A percentile compares a stretch with the other conserved stretches of the same genome.
phyloP scores from a whole-genome alignment of 1,284 basidiomycete genomes.

The Trichosporon ovoides region DNA sequence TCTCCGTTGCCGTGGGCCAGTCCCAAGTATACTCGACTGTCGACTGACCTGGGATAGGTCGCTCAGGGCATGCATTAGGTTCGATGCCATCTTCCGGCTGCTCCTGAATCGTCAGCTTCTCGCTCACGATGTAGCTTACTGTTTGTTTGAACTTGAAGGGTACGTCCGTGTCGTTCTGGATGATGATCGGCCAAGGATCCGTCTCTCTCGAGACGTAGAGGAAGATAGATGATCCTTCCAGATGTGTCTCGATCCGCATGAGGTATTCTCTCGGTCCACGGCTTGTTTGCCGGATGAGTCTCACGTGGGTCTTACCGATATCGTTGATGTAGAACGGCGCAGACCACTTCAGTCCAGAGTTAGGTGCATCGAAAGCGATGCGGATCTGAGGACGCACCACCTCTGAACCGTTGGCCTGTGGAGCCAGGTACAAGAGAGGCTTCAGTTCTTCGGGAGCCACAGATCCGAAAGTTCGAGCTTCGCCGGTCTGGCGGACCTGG shows the following conservation, averaged over 20 bases:
- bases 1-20: constrained; percentile 75
- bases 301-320: constrained; percentile 75
- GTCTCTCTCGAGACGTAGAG: constrained; percentile 65
- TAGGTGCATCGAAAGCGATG: constrained; percentile 76
- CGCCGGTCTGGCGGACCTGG: constrained; percentile 78
- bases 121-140: constrained; percentile 50
- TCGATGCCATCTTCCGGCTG: constrained; percentile 41
- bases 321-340: constrained; percentile 88
- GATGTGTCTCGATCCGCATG: constrained; percentile 73
- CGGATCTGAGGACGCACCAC: constrained; percentile 59
- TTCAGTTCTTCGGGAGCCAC: constrained; percentile 61
- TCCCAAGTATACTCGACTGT: constrained; percentile 80
- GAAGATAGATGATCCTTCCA: constrained; percentile 87
- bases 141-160: constrained; percentile 69
- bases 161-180: constrained; percentile 85
- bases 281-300: constrained; percentile 51
- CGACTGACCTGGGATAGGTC: constrained; percentile 25
- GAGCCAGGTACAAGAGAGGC: constrained; percentile 63
- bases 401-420: constrained; percentile 50
- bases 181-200: constrained; percentile 77
- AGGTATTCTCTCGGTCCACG: constrained; percentile 54
- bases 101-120: neutral
- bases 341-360: constrained; percentile 70
- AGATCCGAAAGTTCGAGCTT: constrained; percentile 53
- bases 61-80: constrained; percentile 43